These are phyloP conservation scores for Pichia ethanolica DNA, from an alignment of 805 yeast genomes.

Conservation along the genomic window DNA sequence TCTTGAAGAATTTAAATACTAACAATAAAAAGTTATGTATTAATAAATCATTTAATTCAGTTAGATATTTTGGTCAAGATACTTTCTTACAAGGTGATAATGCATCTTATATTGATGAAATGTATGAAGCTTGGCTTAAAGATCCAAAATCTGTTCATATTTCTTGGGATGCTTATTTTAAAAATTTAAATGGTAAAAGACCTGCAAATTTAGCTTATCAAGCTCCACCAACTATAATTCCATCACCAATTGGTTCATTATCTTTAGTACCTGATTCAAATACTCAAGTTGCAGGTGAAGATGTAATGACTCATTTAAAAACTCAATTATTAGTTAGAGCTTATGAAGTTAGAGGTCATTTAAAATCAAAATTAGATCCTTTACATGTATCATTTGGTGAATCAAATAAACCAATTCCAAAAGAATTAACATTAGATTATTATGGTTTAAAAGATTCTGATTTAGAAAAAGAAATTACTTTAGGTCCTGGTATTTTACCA, in stretches of 20 bases:
- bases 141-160: conserved; percentile 91
- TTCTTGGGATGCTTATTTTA: conserved; percentile 96
- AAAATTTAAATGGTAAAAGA: conserved; percentile 65
- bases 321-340: conserved; percentile 96
- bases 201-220: conserved; percentile 71
- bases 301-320: conserved; percentile 81
- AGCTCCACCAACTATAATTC: conserved; percentile 89
- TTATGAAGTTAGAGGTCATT: conserved; percentile 97
- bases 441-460: conserved; percentile 89
- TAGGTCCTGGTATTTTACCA: conserved; percentile 97
- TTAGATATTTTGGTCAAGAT: conserved; percentile 44
- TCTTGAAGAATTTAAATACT: conserved; percentile 8
- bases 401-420: conserved; percentile 52
- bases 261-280: conserved; percentile 49
- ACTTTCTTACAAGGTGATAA: conserved; percentile 75
- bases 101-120: conserved; percentile 92
- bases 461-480: conserved; percentile 69
- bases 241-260: conserved; percentile 73
- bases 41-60: conserved; percentile 1
- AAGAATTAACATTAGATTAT: conserved; percentile 84
- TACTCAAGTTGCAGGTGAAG: conserved; percentile 43
- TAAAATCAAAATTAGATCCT: conserved; percentile 94
- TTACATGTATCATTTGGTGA: conserved; percentile 82
- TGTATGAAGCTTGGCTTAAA: conserved; percentile 89
- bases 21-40: neutral